Evolutionary conservation across 331 rosid genomes (phyloP).

Genomic region (Malus hybrid): DNA sequence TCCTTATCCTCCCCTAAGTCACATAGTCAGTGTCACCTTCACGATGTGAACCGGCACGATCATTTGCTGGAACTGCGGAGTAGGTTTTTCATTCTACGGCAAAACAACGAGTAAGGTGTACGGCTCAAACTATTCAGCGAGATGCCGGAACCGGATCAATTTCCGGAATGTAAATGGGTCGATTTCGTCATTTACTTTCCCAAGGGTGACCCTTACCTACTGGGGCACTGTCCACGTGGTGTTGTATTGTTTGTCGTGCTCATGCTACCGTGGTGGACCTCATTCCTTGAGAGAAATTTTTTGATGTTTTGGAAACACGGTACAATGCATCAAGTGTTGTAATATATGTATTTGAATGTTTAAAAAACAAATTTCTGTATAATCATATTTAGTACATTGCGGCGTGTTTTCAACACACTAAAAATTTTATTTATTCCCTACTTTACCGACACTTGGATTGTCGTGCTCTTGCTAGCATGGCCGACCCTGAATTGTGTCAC

Average conservation of each 20-base stretch:
- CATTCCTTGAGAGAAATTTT: constrained; percentile 5
- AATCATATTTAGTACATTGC: rapidly evolving
- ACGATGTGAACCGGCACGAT: background rate
- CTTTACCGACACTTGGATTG: constrained; percentile 60
- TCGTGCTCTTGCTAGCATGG: constrained; percentile 35
- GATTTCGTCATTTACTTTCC: constrained; percentile 15
- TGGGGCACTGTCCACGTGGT: constrained; percentile 48
- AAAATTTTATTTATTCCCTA: background rate
- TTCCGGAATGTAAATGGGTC: background rate
- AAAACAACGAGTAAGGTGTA: background rate
- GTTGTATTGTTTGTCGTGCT: background rate
- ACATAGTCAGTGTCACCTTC: background rate
- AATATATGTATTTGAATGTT: too few relatives aligned
- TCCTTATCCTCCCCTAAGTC: background rate
- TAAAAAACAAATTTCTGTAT: rapidly evolving
- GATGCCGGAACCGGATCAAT: background rate
- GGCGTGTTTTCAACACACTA: rapidly evolving
- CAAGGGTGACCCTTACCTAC: background rate
- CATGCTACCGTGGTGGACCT: constrained; percentile 21
- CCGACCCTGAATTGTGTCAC: constrained; percentile 28
- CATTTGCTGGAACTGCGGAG: background rate
- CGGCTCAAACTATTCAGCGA: background rate
- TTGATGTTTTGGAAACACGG: rapidly evolving
- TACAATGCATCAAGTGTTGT: rapidly evolving
- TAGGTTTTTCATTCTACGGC: constrained; percentile 18